A percentile compares a stretch with the other conserved stretches of the same genome.
phyloP scores from a whole-genome alignment of 2,329 filamentous ascomycete species.

The Phoma sp. region DNA sequence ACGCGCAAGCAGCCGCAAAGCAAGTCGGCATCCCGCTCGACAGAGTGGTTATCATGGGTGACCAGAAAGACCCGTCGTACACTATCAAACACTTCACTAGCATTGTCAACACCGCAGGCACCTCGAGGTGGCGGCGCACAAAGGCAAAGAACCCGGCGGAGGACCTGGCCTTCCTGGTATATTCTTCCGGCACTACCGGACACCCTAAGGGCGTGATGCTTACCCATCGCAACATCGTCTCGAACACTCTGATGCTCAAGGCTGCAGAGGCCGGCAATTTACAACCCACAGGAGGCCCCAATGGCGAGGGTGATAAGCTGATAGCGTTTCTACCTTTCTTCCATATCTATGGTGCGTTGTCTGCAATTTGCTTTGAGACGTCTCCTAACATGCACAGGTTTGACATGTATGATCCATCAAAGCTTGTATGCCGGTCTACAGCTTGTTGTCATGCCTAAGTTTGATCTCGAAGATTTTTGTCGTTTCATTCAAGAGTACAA shows the following conservation, averaged over 20 bases:
- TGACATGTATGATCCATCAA: conserved; percentile 75
- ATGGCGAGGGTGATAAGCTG: conserved; percentile 71
- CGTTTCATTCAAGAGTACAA: conserved; percentile 73
- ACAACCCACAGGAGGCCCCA: conserved; percentile 62
- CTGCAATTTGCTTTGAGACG: neutral
- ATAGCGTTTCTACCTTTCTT: conserved; percentile 87
- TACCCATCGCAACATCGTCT: conserved; percentile 79
- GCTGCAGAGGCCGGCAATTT: conserved; percentile 57
- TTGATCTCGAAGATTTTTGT: conserved; percentile 82
- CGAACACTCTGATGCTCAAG: conserved; percentile 64
- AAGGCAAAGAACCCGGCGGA: conserved; percentile 64
- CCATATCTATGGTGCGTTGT: conserved; percentile 77
- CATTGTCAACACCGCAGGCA: conserved; percentile 68
- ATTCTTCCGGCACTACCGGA: conserved; percentile 88
- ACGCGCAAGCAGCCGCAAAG: conserved; percentile 70
- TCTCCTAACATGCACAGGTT: conserved; percentile 52
- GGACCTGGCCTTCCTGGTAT: conserved; percentile 84
- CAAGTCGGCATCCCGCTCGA: conserved; percentile 73
- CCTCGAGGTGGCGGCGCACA: conserved; percentile 63
- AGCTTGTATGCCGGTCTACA: conserved; percentile 69
- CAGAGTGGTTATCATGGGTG: conserved; percentile 77
- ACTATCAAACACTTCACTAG: conserved; percentile 74
- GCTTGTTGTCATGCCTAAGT: conserved; percentile 75
- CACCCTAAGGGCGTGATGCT: conserved; percentile 91
- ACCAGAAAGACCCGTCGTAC: conserved; percentile 64